Evolutionary conservation across 148 eudicot genomes (phyloP), one percentile per base, ranked within the genome.

Genomic region (Vaccinium vitisidaea): DNA sequence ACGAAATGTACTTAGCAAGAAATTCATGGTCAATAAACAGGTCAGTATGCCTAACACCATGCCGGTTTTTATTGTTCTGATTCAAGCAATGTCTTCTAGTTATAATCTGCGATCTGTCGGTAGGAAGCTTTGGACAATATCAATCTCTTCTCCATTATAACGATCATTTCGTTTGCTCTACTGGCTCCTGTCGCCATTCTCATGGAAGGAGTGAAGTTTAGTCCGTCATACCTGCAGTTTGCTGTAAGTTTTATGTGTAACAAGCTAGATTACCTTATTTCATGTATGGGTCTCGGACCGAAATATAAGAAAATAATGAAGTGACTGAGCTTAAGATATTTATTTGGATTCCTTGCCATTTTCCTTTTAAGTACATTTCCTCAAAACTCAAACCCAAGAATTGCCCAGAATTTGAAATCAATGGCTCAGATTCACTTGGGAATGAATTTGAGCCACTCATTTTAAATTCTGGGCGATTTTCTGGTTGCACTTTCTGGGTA

Each of bases 1-100:
- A 5, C 94, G 99, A 63, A 96, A 96, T 80, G 99, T 96, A 43
- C 93, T 94, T 18, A 96, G 99, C 90, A 96, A 96, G 85, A 94
- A 92, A 84, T 79, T 94, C 74, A 94, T 96, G 98, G 92, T 91
- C 80, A 91, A 91, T 80, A 88, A 93, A 85, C 94, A 96, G 93
- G 98, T 92, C 87, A 83, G 43, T 30, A 59, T 13, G 25, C 55
- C 49, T 27, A 76, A n/a, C 79, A 2, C 39, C n/a, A 32, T n/a
- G 0, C 30, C 9, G 43, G 70, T 59, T 50, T 13, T 23, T 10
- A 63, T 36, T 65, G 36, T 30, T 71, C 23, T 49, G 9, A 13
- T 27, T 79, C 39, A 19, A 56, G 16, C 27, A 21, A 19, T 55
- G 54, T 30, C 23, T 50, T 82, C 32, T 52, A 13, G 12, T 12